phyloP scores from a whole-genome alignment of 805 yeast genomes.

The Vanderwaltozyma tropicalis region DNA sequence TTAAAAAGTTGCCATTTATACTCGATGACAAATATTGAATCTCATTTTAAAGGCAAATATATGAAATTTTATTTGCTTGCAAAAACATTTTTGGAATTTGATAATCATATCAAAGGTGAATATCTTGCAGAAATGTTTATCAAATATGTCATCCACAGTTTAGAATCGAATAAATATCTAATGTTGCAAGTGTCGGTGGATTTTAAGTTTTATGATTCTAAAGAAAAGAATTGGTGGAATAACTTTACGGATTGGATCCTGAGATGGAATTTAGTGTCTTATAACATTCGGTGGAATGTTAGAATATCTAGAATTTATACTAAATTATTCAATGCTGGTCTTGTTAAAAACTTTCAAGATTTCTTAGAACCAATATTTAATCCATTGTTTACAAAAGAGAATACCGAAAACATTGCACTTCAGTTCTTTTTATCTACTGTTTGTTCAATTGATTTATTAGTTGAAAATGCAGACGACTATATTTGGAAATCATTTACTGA shows the following conservation, averaged over 20 bases:
- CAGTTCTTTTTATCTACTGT: slow-evolving; percentile 22
- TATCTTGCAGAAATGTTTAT: slow-evolving; percentile 28
- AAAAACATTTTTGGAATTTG: slow-evolving; percentile 29
- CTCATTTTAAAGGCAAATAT: slow-evolving; percentile 12
- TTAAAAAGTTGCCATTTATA: slow-evolving; percentile 17
- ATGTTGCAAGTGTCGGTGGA: slow-evolving; percentile 30
- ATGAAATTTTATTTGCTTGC: slow-evolving; percentile 25
- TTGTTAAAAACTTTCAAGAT: slow-evolving; percentile 26
- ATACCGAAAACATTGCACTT: slow-evolving; percentile 18
- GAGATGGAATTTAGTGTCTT: slow-evolving; percentile 30
- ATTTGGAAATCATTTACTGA: slow-evolving; percentile 22
- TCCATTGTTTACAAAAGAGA: slow-evolving; percentile 25
- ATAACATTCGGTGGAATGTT: slow-evolving; percentile 33
- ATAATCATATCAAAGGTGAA: slow-evolving; percentile 31
- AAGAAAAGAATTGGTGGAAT: slow-evolving; percentile 24
- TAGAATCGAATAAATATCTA: slow-evolving; percentile 33
- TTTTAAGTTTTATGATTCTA: slow-evolving; percentile 16
- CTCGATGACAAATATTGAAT: slow-evolving; percentile 9
- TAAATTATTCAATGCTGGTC: slow-evolving; percentile 11
- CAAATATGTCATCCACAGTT: slow-evolving; percentile 24
- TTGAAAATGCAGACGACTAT: slow-evolving; percentile 16
- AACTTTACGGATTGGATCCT: slow-evolving; percentile 29
- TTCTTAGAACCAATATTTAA: slow-evolving; percentile 26
- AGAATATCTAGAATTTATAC: slow-evolving; percentile 28
- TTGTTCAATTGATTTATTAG: slow-evolving; percentile 26